Evolutionary conservation across 208 protist genomes (phyloP).

Genomic region (Leishmania turanica): DNA sequence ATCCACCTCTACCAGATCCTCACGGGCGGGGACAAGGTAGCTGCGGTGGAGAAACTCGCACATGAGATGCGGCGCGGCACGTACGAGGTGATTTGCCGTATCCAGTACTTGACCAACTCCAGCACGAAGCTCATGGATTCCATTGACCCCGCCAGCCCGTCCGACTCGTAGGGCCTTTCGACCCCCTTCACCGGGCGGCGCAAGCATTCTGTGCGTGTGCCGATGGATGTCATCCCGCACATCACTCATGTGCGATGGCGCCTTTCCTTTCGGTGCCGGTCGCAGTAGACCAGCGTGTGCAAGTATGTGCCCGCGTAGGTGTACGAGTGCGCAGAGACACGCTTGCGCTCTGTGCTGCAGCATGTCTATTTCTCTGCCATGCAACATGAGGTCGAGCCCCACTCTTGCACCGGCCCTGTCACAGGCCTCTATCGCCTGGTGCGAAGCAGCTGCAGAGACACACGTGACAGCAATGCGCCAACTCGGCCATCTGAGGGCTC

Average conservation of each 20-base stretch:
- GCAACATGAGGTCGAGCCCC: not conserved
- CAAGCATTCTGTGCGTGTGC: not conserved
- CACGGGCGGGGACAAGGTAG: constrained; percentile 64
- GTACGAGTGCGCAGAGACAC: too few relatives aligned
- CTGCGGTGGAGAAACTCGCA: constrained; percentile 63
- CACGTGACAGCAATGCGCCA: not conserved
- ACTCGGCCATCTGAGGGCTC: not conserved
- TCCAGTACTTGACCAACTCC: constrained; percentile 64
- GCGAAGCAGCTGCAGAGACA: not conserved
- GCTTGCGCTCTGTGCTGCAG: too few relatives aligned
- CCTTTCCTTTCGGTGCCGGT: not conserved
- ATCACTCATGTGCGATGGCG: not conserved
- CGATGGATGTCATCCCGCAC: not conserved
- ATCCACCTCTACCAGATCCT: constrained; percentile 73
- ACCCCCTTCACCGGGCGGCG: not conserved
- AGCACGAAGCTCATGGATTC: constrained; percentile 69
- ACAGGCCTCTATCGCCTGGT: not conserved
- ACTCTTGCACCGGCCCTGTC: not conserved
- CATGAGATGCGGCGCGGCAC: constrained; percentile 63
- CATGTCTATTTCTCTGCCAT: too few relatives aligned
- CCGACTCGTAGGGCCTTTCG: not conserved
- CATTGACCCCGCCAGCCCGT: constrained; percentile 17
- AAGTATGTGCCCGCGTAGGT: not conserved
- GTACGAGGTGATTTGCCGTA: constrained; percentile 76
- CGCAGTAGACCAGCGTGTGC: not conserved